phyloP scores from a whole-genome alignment of 148 eudicot genomes.

The Rhododendron griersonianum region DNA sequence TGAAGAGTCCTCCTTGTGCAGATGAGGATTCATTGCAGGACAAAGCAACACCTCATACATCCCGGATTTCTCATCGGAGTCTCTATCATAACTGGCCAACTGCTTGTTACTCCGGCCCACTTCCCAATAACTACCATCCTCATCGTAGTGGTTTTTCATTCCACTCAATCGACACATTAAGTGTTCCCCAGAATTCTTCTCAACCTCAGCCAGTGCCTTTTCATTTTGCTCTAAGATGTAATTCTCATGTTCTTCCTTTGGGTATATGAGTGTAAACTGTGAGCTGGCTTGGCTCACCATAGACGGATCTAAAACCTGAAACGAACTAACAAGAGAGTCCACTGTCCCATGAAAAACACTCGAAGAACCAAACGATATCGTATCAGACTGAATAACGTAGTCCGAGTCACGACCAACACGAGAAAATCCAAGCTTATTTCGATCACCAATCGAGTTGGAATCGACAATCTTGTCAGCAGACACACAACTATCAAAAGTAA shows the following conservation, averaged over 20 bases:
- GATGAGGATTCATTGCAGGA: not conserved
- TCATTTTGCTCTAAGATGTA: not conserved
- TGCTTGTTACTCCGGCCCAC: conserved; percentile 39
- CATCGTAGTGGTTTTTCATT: conserved; percentile 39
- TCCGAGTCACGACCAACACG: not conserved
- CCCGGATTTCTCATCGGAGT: conserved; percentile 26
- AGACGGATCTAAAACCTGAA: conserved; percentile 9
- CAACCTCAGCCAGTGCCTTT: not conserved
- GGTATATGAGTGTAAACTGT: not conserved
- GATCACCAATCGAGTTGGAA: conserved; percentile 12
- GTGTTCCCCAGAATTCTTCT: not conserved
- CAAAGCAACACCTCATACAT: conserved; percentile 40
- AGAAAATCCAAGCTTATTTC: not conserved
- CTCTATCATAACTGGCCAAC: conserved; percentile 30
- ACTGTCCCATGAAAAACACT: conserved; percentile 19
- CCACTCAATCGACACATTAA: conserved; percentile 16
- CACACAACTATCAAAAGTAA: conserved; percentile 9
- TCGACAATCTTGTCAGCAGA: not conserved
- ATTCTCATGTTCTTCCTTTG: not conserved
- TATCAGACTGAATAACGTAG: conserved; percentile 9
- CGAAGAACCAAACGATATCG: conserved; percentile 16
- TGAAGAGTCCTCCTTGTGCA: conserved; percentile 2
- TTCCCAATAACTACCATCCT: conserved; percentile 20
- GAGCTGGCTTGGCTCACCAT: not conserved
- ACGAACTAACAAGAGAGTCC: conserved; percentile 25